Percentiles rank a stretch among this genome's conserved stretches.
These are phyloP conservation scores for Suillus ampliporus DNA, from an alignment of 768 basidiomycete species.

Conservation along the genomic window DNA sequence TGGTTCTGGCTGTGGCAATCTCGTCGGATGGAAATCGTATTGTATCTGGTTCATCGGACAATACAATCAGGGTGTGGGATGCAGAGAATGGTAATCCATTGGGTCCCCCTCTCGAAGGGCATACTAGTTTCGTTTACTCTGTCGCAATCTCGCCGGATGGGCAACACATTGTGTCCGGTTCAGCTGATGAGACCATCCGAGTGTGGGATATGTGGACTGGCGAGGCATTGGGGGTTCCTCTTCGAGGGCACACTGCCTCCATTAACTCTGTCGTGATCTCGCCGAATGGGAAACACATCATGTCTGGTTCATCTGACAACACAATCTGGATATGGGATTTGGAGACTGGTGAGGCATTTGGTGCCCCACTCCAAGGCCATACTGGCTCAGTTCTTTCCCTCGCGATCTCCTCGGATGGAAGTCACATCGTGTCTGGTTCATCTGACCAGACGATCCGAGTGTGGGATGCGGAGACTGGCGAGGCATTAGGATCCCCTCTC, in stretches of 20 bases:
- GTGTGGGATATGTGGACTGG: slow-evolving; percentile 2
- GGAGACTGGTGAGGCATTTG: no score
- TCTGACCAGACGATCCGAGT: no score
- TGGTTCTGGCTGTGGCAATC: background rate
- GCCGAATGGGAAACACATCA: no score
- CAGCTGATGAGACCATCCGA: slow-evolving; percentile 3
- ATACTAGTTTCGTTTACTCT: background rate
- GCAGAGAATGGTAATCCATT: slow-evolving; percentile 1
- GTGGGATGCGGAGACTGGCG: no score
- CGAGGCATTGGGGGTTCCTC: background rate
- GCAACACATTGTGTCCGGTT: slow-evolving; percentile 3
- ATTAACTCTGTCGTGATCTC: slow-evolving; percentile 4
- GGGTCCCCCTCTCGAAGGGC: background rate
- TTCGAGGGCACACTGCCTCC: background rate
- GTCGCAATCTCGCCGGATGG: slow-evolving; percentile 10
- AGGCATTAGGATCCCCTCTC: background rate
- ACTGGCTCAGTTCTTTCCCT: no score
- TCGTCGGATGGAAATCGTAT: background rate
- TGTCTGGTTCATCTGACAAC: no score
- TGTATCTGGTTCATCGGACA: background rate
- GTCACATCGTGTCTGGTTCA: no score
- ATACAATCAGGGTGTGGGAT: background rate
- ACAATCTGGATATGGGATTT: no score
- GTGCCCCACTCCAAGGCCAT: no score
- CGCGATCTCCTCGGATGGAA: no score